phyloP scores from a whole-genome alignment of 805 yeast species.

The Cyberlindnera samutprakarnensis region DNA sequence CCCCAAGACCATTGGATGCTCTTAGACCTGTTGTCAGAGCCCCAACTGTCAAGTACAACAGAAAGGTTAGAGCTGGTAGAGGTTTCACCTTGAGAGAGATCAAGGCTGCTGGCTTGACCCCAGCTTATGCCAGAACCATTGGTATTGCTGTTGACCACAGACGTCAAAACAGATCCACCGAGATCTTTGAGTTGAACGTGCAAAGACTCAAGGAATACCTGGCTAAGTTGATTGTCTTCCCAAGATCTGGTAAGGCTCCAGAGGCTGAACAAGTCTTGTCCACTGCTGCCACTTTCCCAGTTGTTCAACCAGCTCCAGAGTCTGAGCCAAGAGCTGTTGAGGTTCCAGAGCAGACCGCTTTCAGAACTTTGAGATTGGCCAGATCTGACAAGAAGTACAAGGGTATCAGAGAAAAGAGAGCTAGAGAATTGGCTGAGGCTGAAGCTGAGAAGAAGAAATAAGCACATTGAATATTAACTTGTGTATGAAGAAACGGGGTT shows the following conservation, averaged over 20 bases:
- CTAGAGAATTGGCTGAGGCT: constrained; percentile 95
- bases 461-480: constrained; percentile 22
- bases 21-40: constrained; percentile 98
- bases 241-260: constrained; percentile 79
- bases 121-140: constrained; percentile 95
- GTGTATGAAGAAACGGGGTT: constrained; percentile 17
- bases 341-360: constrained; percentile 67
- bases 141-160: constrained; percentile 99
- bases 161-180: constrained; percentile 97
- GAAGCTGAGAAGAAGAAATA: constrained; percentile 99
- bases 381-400: constrained; percentile 88
- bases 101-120: constrained; percentile 92
- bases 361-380: constrained; percentile 91
- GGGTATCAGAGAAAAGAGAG: constrained; percentile 98
- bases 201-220: constrained; percentile 95
- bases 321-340: constrained; percentile 81
- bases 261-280: constrained; percentile 74
- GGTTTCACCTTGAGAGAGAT: constrained; percentile 98
- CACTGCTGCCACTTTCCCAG: constrained; percentile 82
- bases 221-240: constrained; percentile 93
- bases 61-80: constrained; percentile 99
- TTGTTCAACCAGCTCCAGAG: constrained; percentile 69
- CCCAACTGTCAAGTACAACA: constrained; percentile 98
- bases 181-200: constrained; percentile 90
- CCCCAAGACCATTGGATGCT: constrained; percentile 96